Base-by-base conservation (phyloP, 176 grass and related monocot species). In the Zea luxurians region DNA sequence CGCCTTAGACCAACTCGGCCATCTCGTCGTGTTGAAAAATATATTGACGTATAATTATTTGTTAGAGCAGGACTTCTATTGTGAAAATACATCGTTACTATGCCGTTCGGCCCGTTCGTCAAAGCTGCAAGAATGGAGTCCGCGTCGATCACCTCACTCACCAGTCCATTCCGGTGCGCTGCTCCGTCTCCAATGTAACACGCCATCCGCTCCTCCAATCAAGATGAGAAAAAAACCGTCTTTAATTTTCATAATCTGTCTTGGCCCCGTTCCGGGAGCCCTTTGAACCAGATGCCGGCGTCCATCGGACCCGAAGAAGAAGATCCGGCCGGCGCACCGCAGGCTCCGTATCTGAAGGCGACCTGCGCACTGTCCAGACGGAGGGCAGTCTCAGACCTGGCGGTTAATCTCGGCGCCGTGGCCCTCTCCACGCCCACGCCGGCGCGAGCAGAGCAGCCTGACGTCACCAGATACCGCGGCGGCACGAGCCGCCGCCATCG, bases 1-100 rank as follows among this genome's bases (percentile, higher is more conserved):
- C 95, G 91, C 89, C 87, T 92, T 98, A 94, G 95, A 98, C 95
- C 95, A 98, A 90, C 88, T 90, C 84, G 80, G 84, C 88, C 84
- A 90, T 90, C 79, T 83, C 79, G 1, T 40, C 38, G 4, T 40
- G 27, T 27, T 27, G 27, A 1, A 1, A 0, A 27, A 27, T 0
- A 27, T 1, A 1, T 27, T 27, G 0, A 27, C 27, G 27, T 27
- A 27, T 1, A 27, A 0, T 27, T 27, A 27, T 27, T 0, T 27
- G 27, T 27, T 27, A 27, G 1, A 27, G 27, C 27, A 27, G 0
- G 27, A 0, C 27, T 27, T 1, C 27, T 27, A 27, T 27, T 27
- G 27, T 27, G 27, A 0, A 1, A 27, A 27, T 27, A 1, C 27
- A 27, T 27, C 27, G 27, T 27, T 27, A 27, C 27, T 40, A 46